Evolutionary conservation across 1,284 basidiomycete genomes (phyloP).

Genomic region (Sphagnurus paluster): DNA sequence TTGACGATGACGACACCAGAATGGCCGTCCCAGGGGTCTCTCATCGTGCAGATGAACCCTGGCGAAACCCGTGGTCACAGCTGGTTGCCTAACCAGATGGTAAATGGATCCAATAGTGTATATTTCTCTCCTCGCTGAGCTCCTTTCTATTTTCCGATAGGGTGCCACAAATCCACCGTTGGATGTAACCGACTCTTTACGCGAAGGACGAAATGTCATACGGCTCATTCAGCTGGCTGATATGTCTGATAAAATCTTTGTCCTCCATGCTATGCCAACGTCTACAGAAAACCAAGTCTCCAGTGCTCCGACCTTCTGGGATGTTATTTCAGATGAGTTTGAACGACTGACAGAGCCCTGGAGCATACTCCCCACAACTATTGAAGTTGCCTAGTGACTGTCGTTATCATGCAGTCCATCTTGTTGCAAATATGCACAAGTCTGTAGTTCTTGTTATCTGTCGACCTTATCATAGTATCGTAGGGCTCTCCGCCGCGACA

Average conservation of each 20-base stretch:
- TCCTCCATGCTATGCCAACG: constrained; percentile 32
- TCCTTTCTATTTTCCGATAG: constrained; percentile 14
- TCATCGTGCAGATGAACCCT: constrained; percentile 46
- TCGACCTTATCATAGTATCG: too few species aligned
- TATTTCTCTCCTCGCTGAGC: background rate
- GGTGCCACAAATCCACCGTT: constrained; percentile 26
- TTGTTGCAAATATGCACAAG: too few species aligned
- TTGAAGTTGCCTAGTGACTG: constrained; percentile 8
- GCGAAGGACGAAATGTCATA: constrained; percentile 42
- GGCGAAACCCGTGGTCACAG: constrained; percentile 26
- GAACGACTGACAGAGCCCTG: background rate
- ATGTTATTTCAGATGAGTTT: constrained; percentile 5
- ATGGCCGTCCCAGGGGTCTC: constrained; percentile 49
- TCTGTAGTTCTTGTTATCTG: too few species aligned
- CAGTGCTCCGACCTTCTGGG: constrained; percentile 3
- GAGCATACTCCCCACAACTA: constrained; percentile 5
- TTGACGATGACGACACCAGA: constrained; percentile 34
- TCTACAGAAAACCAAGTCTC: background rate
- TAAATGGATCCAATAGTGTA: constrained; percentile 22
- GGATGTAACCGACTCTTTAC: constrained; percentile 40
- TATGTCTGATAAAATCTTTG: constrained; percentile 42
- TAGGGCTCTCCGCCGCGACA: too few species aligned
- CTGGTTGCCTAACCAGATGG: constrained; percentile 39
- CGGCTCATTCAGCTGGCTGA: constrained; percentile 45
- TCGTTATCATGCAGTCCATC: background rate